A percentile compares a stretch with the other conserved stretches of the same genome.
Evolutionary conservation across 306 rosid species (phyloP).

Genomic region (Senna tora): DNA sequence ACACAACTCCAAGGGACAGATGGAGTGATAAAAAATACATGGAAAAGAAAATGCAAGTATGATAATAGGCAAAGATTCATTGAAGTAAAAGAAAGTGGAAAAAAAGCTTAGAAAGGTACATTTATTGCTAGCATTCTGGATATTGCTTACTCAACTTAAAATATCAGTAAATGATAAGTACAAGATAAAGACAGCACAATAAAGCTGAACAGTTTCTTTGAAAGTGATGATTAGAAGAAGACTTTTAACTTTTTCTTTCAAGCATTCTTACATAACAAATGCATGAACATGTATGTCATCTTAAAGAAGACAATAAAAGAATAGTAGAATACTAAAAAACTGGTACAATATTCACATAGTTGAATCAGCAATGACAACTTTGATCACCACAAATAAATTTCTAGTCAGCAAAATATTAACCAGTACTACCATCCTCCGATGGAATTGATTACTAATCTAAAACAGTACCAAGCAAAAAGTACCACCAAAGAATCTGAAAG

Average conservation of each 20-base stretch:
- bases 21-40: slow-evolving; percentile 33
- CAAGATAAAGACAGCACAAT: not conserved
- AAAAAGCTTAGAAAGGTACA: not conserved
- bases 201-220: not conserved
- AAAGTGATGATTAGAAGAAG: not conserved
- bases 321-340: slow-evolving; percentile 3
- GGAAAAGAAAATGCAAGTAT: not conserved
- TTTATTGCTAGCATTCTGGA: not conserved
- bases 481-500: slow-evolving; percentile 4
- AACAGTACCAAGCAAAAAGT: slow-evolving; percentile 26
- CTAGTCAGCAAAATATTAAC: not conserved
- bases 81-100: not conserved
- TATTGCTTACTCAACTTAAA: slow-evolving; percentile 29
- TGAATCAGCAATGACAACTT: slow-evolving; percentile 18
- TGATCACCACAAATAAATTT: not conserved
- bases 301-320: not conserved
- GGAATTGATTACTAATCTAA: not conserved
- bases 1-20: not conserved
- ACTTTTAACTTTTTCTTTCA: not conserved
- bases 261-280: not conserved
- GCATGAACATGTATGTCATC: not conserved
- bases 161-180: slow-evolving; percentile 24
- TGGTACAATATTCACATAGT: slow-evolving; percentile 13
- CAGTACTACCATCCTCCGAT: not conserved
- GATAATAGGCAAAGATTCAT: not conserved